Conservation (phyloP, 805 yeast species). For the Candida bentonensis region DNA sequence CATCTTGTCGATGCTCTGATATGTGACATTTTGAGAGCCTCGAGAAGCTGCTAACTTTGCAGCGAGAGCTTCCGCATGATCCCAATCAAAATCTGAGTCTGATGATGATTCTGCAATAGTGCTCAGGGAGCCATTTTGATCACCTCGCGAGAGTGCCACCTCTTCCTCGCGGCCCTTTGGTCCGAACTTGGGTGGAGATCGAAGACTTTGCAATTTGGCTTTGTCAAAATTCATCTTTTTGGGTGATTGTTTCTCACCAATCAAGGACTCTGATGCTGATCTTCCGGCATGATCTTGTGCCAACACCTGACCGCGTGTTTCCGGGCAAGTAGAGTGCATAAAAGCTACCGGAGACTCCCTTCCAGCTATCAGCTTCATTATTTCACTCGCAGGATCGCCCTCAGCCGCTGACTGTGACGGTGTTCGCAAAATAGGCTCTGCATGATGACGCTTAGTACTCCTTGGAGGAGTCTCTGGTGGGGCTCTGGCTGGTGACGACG, state of each 20-base stretch:
- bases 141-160: neutral
- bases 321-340: neutral
- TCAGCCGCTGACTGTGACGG: no score
- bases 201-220: neutral
- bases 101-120: neutral
- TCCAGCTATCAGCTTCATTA: neutral
- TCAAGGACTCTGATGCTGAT: neutral
- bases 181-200: constrained; percentile 1
- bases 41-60: neutral
- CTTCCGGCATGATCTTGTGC: neutral
- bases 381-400: neutral
- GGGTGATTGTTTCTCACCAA: neutral
- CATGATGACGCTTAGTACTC: neutral
- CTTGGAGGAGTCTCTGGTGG: neutral
- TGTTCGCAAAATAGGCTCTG: neutral
- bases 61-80: neutral
- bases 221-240: neutral
- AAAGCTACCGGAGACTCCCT: neutral
- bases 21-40: neutral
- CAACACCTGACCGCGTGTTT: neutral
- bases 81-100: constrained; percentile 3
- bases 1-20: neutral
- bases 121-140: neutral
- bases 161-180: neutral
- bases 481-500: neutral